phyloP scores from a whole-genome alignment of 768 basidiomycete species.

The Tremella yokohamensis region DNA sequence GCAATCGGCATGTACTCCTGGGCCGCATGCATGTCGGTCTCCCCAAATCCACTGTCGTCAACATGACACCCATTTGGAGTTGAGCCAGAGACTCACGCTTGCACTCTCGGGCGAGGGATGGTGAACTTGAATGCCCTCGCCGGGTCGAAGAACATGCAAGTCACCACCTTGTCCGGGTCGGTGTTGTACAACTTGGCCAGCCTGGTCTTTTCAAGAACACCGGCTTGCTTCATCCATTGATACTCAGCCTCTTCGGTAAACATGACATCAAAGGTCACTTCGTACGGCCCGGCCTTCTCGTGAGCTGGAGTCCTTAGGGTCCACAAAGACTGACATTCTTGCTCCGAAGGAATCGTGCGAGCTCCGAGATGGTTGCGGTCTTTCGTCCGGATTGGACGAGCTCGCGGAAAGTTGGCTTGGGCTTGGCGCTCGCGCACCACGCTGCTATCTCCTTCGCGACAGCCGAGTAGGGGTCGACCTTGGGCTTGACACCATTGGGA shows the following conservation, averaged over 20 bases:
- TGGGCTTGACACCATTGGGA: neutral
- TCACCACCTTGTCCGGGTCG: constrained; percentile 8
- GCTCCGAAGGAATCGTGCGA: neutral
- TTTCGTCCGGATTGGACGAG: neutral
- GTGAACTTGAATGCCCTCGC: constrained; percentile 14
- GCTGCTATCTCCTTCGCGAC: neutral
- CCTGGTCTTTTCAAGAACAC: neutral
- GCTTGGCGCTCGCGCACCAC: neutral
- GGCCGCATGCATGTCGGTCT: constrained; percentile 2
- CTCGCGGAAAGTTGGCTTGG: constrained; percentile 1
- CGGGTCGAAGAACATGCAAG: constrained; percentile 15
- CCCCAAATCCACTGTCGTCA: constrained; percentile 4
- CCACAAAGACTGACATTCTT: neutral
- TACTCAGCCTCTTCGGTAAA: constrained; percentile 1
- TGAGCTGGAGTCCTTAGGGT: neutral
- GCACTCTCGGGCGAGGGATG: constrained; percentile 9
- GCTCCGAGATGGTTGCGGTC: neutral
- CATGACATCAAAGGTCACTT: constrained; percentile 4
- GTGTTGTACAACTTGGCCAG: constrained; percentile 9
- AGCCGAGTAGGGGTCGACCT: constrained; percentile 2
- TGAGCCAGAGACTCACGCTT: neutral
- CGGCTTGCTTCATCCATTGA: constrained; percentile 1
- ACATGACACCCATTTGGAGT: neutral
- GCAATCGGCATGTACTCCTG: constrained; percentile 5
- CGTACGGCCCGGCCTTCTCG: neutral